Conservation (phyloP, 805 yeast genomes). For the Torulaspora indica region DNA sequence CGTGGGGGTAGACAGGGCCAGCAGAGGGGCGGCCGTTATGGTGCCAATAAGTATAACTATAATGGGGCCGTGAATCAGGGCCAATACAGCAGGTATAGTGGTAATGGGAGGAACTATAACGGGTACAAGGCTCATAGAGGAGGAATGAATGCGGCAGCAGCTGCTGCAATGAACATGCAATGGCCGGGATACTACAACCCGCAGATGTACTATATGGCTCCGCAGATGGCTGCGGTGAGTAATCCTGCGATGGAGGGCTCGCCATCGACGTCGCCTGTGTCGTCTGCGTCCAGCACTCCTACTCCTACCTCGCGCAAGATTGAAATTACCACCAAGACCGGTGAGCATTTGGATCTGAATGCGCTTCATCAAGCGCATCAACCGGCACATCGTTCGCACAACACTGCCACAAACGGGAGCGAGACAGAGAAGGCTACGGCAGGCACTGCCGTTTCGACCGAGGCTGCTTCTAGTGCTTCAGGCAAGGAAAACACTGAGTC, state of each 20-base stretch:
- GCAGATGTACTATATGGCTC: slow-evolving; percentile 28
- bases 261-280: slow-evolving; percentile 12
- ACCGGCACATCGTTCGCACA: not conserved
- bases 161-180: slow-evolving; percentile 21
- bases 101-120: slow-evolving; percentile 12
- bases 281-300: slow-evolving; percentile 12
- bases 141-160: slow-evolving; percentile 12
- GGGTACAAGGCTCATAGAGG: slow-evolving; percentile 16
- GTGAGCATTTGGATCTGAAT: slow-evolving; percentile 31
- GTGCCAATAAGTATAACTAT: slow-evolving; percentile 14
- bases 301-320: slow-evolving; percentile 26
- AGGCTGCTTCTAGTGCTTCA: slow-evolving; percentile 1
- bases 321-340: slow-evolving; percentile 35
- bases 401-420: slow-evolving; percentile 2
- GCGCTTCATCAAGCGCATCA: slow-evolving; percentile 27
- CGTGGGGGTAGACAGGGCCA: slow-evolving; percentile 15
- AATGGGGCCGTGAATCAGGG: slow-evolving; percentile 5
- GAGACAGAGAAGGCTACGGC: slow-evolving; percentile 4
- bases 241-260: slow-evolving; percentile 11
- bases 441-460: slow-evolving; percentile 4
- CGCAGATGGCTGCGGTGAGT: slow-evolving; percentile 19
- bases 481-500: slow-evolving; percentile 7
- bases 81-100: slow-evolving; percentile 16
- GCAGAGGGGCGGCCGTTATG: slow-evolving; percentile 15
- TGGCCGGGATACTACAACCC: slow-evolving; percentile 29